Percentiles rank a stretch among this genome's conserved stretches.
These are phyloP conservation scores for Aureobasidium zeae DNA, from an alignment of 2,329 filamentous ascomycete species.

Conservation along the genomic window DNA sequence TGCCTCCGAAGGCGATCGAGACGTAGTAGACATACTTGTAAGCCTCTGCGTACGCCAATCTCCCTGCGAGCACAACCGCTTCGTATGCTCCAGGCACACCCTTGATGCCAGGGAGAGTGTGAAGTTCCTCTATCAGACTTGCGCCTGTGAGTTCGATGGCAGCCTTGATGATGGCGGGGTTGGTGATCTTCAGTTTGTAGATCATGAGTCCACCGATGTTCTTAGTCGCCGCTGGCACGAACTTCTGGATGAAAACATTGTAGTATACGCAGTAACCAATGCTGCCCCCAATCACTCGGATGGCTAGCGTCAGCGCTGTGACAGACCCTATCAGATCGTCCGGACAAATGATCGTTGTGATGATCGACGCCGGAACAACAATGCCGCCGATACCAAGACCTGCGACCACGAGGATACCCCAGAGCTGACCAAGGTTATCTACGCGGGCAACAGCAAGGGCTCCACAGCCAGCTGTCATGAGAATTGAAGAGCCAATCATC, in stretches of 20 bases:
- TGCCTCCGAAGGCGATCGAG: constrained; percentile 52
- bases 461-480: constrained; percentile 53
- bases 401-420: constrained; percentile 51
- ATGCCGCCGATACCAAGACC: constrained; percentile 59
- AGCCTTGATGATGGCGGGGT: constrained; percentile 37
- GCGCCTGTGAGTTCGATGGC: constrained; percentile 47
- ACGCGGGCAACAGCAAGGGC: constrained; percentile 24
- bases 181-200: constrained; percentile 41
- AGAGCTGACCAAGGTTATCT: constrained; percentile 37
- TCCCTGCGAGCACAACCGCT: constrained; percentile 46
- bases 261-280: constrained; percentile 44
- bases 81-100: constrained; percentile 43
- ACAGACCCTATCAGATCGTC: constrained; percentile 62
- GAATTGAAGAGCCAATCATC: constrained; percentile 48
- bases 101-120: constrained; percentile 43
- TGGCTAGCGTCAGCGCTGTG: constrained; percentile 57
- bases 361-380: constrained; percentile 57
- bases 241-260: constrained; percentile 45
- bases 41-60: constrained; percentile 47
- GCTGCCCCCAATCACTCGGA: constrained; percentile 58
- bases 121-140: constrained; percentile 42
- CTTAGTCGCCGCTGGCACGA: constrained; percentile 36
- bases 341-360: constrained; percentile 56
- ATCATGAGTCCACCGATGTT: constrained; percentile 45
- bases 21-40: constrained; percentile 55